Base-by-base conservation (phyloP, 345 rosid genomes). In the Moringa oleifera region DNA sequence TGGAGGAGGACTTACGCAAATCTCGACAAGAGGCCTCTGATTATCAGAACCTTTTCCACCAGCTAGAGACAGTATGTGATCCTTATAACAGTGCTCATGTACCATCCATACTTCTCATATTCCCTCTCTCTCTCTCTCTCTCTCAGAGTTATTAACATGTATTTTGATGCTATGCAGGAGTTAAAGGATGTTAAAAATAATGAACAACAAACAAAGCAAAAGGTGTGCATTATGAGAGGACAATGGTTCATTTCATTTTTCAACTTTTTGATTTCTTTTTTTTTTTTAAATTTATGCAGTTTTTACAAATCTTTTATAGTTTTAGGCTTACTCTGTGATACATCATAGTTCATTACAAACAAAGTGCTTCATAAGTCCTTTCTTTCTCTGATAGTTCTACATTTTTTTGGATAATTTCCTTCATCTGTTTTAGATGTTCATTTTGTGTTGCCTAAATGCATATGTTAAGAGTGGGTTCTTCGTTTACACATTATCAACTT, bases 151-250 rank as follows among this genome's bases (percentile, higher is more conserved):
- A 53, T 56, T 68, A 4, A 4, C 11, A 4, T 33, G 37, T 33
- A 33, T 33, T 20, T 18, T 49, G 25, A 46, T 59, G 53, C 55
- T 68, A 36, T 62, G 60, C 80, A 95, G 99, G 99, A 95, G 81
- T 51, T 89, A 71, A 95, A 88, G 75, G 96, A 87, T 25, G 66
- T 87, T 51, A 91, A 89, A 83, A 94, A 87, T 71, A 60, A 60
- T 73, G 96, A 95, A 52, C 95, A 84, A 69, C 88, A 89, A 75
- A 84, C 82, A 79, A 87, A 85, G 81, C 95, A 91, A 73, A 95
- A 91, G 97, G 99, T 89, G 25, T n/a, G 71, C n/a, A 57, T 55
- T 54, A 28, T 65, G 15, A 17, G 23, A 56, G 55, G 59, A 65
- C 21, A 23, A 54, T 49, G 50, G 16, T 53, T 59, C 47, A 15